A percentile compares a stretch with the other conserved stretches of the same genome.
Evolutionary conservation across 2,329 filamentous ascomycete genomes (phyloP).

Genomic region (Sphaceloma murrayae): DNA sequence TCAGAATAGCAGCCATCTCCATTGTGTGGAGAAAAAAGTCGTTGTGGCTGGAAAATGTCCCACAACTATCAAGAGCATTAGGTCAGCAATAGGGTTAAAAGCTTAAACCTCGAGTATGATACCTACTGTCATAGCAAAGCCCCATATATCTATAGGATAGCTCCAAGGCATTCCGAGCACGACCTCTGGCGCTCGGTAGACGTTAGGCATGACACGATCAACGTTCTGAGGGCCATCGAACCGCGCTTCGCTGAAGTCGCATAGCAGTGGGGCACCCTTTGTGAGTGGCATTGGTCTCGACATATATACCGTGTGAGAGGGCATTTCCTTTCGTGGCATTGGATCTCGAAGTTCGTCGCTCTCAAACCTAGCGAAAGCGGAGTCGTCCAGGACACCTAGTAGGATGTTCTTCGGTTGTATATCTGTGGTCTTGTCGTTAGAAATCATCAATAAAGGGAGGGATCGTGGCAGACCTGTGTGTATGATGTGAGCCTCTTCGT

Average conservation of each 20-base stretch:
- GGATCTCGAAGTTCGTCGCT: conserved; percentile 27
- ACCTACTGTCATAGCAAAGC: conserved; percentile 31
- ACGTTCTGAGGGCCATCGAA: conserved; percentile 26
- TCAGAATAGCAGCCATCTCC: conserved; percentile 24
- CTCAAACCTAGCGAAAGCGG: conserved; percentile 28
- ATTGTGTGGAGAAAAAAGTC: conserved; percentile 26
- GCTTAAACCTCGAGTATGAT: no score
- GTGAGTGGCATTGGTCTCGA: conserved; percentile 30
- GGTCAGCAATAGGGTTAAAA: background rate
- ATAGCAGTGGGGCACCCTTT: conserved; percentile 27
- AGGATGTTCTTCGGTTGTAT: conserved; percentile 33
- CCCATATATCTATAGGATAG: conserved; percentile 33
- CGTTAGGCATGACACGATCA: conserved; percentile 29
- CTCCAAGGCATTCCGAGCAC: conserved; percentile 31
- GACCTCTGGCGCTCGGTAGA: conserved; percentile 33
- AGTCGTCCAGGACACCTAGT: conserved; percentile 27
- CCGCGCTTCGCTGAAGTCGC: conserved; percentile 34
- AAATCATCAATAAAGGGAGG: no score
- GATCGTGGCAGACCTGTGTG: no score
- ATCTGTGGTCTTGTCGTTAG: no score
- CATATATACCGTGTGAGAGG: conserved; percentile 26
- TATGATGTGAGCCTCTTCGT: conserved; percentile 23
- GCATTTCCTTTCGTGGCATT: conserved; percentile 26
- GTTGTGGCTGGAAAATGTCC: conserved; percentile 30
- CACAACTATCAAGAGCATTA: conserved; percentile 26